Evolutionary conservation across 163 green algal genomes (phyloP).

Genomic region (Chlamydomonas reinhardtii): DNA sequence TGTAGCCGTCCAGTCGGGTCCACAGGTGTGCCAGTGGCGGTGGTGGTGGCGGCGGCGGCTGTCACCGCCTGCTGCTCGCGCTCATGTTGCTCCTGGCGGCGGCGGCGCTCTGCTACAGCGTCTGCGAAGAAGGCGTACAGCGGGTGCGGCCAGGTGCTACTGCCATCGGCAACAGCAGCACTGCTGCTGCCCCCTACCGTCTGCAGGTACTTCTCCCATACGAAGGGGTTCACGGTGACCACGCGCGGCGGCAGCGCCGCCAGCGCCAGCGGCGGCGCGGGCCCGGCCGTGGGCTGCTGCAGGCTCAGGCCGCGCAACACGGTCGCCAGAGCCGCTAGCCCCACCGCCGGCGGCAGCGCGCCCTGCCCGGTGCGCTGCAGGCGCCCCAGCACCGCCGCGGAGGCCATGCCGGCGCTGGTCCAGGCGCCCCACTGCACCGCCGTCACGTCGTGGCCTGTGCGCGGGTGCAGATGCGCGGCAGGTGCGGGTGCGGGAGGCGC

Average conservation of each 20-base stretch:
- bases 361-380: constrained; percentile 74
- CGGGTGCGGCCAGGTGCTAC: not conserved
- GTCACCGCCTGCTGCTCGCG: not conserved
- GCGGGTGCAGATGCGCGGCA: not conserved
- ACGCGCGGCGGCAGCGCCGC: constrained; percentile 22
- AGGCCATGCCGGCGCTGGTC: constrained; percentile 82
- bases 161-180: too few relatives aligned
- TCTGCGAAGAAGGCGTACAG: constrained; percentile 35
- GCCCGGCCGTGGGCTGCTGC: not conserved
- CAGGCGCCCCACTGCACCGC: constrained; percentile 89
- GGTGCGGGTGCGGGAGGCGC: too few relatives aligned
- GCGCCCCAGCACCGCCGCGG: constrained; percentile 59
- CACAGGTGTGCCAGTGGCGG: not conserved
- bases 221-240: constrained; percentile 71
- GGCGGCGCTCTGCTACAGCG: not conserved
- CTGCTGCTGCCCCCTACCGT: too few relatives aligned
- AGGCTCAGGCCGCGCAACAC: constrained; percentile 26
- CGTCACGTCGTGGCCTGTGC: constrained; percentile 18
- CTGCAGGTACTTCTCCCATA: constrained; percentile 63
- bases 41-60: not conserved
- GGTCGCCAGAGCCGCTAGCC: constrained; percentile 63
- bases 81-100: constrained; percentile 15
- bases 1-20: not conserved
- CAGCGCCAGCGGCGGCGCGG: not conserved
- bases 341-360: constrained; percentile 60